Evolutionary conservation across 2,329 filamentous ascomycete species (phyloP).

Genomic region (Periglandula ipomoeae): DNA sequence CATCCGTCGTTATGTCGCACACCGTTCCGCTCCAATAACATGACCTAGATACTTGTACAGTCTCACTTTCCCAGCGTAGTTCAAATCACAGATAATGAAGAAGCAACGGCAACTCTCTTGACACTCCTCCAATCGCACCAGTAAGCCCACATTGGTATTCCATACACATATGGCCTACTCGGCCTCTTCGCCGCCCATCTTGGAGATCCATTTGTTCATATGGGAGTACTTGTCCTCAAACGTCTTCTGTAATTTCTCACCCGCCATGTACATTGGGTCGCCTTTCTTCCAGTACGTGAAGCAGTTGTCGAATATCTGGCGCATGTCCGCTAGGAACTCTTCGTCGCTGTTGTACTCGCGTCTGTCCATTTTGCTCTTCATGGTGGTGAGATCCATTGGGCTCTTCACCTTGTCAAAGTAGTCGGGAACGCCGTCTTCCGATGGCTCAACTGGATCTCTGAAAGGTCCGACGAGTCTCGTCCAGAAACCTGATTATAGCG

Average conservation of each 20-base stretch:
- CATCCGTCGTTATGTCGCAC: too few relatives aligned
- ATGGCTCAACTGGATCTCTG: slow-evolving; percentile 48
- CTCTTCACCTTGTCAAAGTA: slow-evolving; percentile 51
- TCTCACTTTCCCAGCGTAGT: background rate
- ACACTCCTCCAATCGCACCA: too few relatives aligned
- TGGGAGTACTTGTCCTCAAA: slow-evolving; percentile 50
- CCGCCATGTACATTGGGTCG: slow-evolving; percentile 45
- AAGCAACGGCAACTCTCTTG: background rate
- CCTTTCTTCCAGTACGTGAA: slow-evolving; percentile 53
- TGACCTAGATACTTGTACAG: background rate
- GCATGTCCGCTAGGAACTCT: slow-evolving; percentile 48
- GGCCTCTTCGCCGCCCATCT: slow-evolving; percentile 34
- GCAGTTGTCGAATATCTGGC: slow-evolving; percentile 55
- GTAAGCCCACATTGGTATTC: background rate
- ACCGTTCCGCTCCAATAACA: background rate
- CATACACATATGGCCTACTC: slow-evolving; percentile 9
- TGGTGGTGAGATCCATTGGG: slow-evolving; percentile 53
- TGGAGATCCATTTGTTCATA: slow-evolving; percentile 52
- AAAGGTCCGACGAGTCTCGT: slow-evolving; percentile 56
- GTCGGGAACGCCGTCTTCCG: slow-evolving; percentile 48
- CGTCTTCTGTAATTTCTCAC: slow-evolving; percentile 48
- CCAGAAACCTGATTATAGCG: slow-evolving; percentile 44
- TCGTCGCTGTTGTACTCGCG: slow-evolving; percentile 40
- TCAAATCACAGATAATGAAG: background rate
- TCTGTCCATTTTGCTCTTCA: slow-evolving; percentile 51